A percentile compares a stretch with the other conserved stretches of the same genome.
Evolutionary conservation across 768 basidiomycete species (phyloP).

Genomic region (Kwoniella pini): DNA sequence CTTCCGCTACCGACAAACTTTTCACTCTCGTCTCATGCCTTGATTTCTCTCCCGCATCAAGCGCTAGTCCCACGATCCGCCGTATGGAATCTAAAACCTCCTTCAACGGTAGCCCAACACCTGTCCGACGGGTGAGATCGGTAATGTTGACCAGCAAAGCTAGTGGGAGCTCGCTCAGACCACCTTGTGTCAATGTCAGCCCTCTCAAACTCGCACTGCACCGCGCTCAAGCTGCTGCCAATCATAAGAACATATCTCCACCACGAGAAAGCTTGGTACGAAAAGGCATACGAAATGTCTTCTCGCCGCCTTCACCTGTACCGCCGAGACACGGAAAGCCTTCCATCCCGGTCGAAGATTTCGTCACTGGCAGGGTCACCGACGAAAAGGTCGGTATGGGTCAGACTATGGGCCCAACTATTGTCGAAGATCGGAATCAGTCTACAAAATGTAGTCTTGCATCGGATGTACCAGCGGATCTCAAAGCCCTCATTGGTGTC

Average conservation of each 20-base stretch:
- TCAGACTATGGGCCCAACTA: slow-evolving; percentile 11
- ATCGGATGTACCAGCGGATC: slow-evolving; percentile 29
- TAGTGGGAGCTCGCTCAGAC: slow-evolving; percentile 29
- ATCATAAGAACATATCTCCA: slow-evolving; percentile 8
- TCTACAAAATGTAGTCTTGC: not conserved
- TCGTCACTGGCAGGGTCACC: slow-evolving; percentile 8
- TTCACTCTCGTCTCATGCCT: slow-evolving; percentile 33
- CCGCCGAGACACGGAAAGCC: slow-evolving; percentile 8
- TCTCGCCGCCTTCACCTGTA: slow-evolving; percentile 40
- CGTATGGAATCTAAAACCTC: slow-evolving; percentile 29
- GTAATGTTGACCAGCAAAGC: slow-evolving; percentile 35
- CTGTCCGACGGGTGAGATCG: slow-evolving; percentile 38
- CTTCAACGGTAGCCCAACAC: slow-evolving; percentile 43
- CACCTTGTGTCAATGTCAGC: slow-evolving; percentile 23
- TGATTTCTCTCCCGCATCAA: slow-evolving; percentile 36
- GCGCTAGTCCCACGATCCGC: slow-evolving; percentile 18
- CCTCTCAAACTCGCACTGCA: slow-evolving; percentile 49
- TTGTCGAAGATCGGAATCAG: not conserved
- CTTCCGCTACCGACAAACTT: slow-evolving; percentile 45
- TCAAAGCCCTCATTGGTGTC: slow-evolving; percentile 12
- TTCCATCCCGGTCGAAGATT: not conserved
- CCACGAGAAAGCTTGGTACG: slow-evolving; percentile 34
- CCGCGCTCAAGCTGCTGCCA: slow-evolving; percentile 27
- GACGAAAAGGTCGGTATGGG: slow-evolving; percentile 21
- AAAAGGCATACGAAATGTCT: slow-evolving; percentile 45